Base-by-base conservation (phyloP, 2,329 filamentous ascomycete species). In the Arthrobotrys musiformis region DNA sequence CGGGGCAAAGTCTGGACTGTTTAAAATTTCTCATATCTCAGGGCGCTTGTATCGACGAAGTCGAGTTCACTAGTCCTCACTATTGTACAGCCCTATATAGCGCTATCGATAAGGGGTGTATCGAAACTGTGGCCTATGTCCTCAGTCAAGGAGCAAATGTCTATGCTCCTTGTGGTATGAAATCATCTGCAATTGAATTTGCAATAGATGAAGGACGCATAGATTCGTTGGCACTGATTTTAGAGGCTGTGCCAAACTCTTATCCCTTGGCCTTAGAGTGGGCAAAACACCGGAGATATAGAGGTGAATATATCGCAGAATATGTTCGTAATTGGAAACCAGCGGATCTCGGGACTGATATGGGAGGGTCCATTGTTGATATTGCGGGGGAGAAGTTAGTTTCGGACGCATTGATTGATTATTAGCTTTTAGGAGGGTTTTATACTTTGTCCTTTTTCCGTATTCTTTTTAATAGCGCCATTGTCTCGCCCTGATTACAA, bases 301-400 rank as follows among this genome's bases (percentile, higher is more conserved):
- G 19, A n/a, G 11, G 33, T 19, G 28, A 30, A 4, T 66, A 54
- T 40, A 26, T 66, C 22, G 33, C 24, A 1, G 62, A 66, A n/a
- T 66, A 26, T 28, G 33, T 66, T 24, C 62, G 62, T 33, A 66
- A 6, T 15, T 66, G 62, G 62, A 66, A 28, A 17, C 44, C 26
- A 2, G 30, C 26, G 28, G 19, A 40, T 19, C 11, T 22, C 2
- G 17, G 33, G 2, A 37, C 11, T 8, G 54, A 40, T 26, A 26
- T n/a, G 11, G 33, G 19, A 24, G 30, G 54, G 11, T 6, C 17
- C 15, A 40, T 26, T 1, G 15, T 40, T 9, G 33, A 26, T 26
- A 6, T 58, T 1, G 26, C 54, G 1, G 15, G 4, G 3, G 30
- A 35, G 2, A 17, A 33, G 11, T 1, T 35, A 56, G 28, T 0